Base-by-base conservation (phyloP, 106 monocot genomes). In the Phalaenopsis aphrodite region DNA sequence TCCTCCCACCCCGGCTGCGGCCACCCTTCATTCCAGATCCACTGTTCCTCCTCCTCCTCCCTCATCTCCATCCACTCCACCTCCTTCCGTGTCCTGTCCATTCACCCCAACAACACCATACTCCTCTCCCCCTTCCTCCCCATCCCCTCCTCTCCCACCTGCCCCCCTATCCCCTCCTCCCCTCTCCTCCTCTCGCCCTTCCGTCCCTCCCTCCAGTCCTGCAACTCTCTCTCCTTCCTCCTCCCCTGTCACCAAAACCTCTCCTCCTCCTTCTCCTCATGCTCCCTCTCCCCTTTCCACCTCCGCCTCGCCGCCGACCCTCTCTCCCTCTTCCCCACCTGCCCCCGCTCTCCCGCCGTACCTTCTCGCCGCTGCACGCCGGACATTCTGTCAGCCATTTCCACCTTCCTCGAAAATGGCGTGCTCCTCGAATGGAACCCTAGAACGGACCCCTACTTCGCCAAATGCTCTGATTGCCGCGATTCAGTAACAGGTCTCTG, bases 21-120 rank as follows among this genome's bases (percentile, higher is more conserved):
- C 42, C 88, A 85, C 81, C 87, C 85, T 0, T 80, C 85, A 77
- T 87, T 89, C 87, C 90, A 83, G 56, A 75, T 91, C 82, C 74
- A 24, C 76, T 88, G 89, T 81, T 77, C 82, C 57, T 2, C 48
- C 78, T 18, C 74, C 30, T 69, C 36, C 57, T 80, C 84, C 66
- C 39, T 41, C 49, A 84, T 76, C 75, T 42, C 38, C 64, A 67
- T 64, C 75, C n/a, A 68, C 87, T 85, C 78, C 79, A 36, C 69
- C 83, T 24, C 75, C 21, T 72, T 85, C 83, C 81, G 48, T 42
- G 19, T 67, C 42, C 72, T 41, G 41, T 10, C 42, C 52, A 1
- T 52, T 76, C 16, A 49, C 41, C 8, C 48, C 48, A 48, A 48
- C 48, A 48, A 48, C 48, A 9, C 48, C 11, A 48, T 48, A 7